Evolutionary conservation across 176 grass and related monocot genomes (phyloP).

Genomic region (Ensete glaucum): DNA sequence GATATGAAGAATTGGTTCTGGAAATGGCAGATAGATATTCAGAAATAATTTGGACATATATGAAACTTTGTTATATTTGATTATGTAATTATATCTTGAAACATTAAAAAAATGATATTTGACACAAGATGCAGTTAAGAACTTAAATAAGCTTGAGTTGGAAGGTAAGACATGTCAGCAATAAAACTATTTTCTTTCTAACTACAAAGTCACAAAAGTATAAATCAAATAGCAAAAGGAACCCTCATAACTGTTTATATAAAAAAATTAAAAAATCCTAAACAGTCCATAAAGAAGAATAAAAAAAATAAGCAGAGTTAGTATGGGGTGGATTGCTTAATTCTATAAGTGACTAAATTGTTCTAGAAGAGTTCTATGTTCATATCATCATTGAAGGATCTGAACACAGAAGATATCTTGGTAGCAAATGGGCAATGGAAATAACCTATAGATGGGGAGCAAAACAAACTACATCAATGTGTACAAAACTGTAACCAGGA

Average conservation of each 20-base stretch:
- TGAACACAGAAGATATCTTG: too few species aligned
- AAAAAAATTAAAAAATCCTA: too few species aligned
- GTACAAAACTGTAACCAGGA: too few species aligned
- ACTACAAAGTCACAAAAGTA: background rate
- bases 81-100: background rate
- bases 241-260: background rate
- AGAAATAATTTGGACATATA: constrained; percentile 4
- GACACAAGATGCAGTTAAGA: background rate
- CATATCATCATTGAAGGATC: too few species aligned
- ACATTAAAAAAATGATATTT: background rate
- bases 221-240: background rate
- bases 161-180: background rate
- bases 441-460: too few species aligned
- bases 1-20: constrained; percentile 97
- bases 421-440: too few species aligned
- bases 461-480: too few species aligned
- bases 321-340: too few species aligned
- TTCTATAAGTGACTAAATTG: too few species aligned
- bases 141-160: background rate
- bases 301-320: too few species aligned
- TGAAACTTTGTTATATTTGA: background rate
- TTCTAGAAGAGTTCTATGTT: too few species aligned
- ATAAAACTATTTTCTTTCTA: constrained; percentile 1
- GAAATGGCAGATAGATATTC: constrained; percentile 8
- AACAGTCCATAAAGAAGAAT: too few species aligned